A percentile compares a stretch with the other conserved stretches of the same genome.
These are phyloP conservation scores for Coemansia sp. DNA, from an alignment of 192 early-diverging fungal species.

Conservation along the genomic window DNA sequence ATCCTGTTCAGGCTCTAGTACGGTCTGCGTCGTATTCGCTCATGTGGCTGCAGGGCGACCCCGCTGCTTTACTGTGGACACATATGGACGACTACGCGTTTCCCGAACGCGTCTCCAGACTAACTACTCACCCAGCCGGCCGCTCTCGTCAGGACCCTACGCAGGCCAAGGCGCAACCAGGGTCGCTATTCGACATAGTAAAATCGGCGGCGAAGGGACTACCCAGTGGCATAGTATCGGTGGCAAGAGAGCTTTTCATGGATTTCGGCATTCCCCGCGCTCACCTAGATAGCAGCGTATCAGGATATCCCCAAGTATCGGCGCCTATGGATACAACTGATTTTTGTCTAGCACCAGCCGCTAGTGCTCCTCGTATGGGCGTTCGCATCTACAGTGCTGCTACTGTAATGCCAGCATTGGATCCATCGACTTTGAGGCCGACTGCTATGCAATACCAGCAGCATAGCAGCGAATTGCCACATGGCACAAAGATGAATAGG, in stretches of 20 bases:
- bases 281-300: constrained; percentile 33
- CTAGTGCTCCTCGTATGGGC: constrained; percentile 2
- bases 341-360: constrained; percentile 18
- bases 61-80: constrained; percentile 36
- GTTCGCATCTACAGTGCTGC: constrained; percentile 3
- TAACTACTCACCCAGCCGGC: constrained; percentile 27
- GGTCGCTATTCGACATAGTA: constrained; percentile 37
- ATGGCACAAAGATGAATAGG: constrained; percentile 39
- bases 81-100: constrained; percentile 56
- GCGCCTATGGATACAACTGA: background rate
- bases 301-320: constrained; percentile 23
- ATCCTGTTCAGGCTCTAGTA: constrained; percentile 24
- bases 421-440: constrained; percentile 11
- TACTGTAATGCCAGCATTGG: constrained; percentile 18
- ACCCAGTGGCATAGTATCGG: constrained; percentile 12
- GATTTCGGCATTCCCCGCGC: constrained; percentile 36
- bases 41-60: constrained; percentile 37
- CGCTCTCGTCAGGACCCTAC: constrained; percentile 19
- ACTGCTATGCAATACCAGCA: constrained; percentile 43
- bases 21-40: constrained; percentile 25
- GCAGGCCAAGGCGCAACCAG: constrained; percentile 38
- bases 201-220: background rate
- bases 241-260: constrained; percentile 33
- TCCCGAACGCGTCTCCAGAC: constrained; percentile 36
- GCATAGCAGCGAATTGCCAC: constrained; percentile 30